Evolutionary conservation across 2,329 filamentous ascomycete species (phyloP).

Genomic region (Myriosclerotinia duriaeana): DNA sequence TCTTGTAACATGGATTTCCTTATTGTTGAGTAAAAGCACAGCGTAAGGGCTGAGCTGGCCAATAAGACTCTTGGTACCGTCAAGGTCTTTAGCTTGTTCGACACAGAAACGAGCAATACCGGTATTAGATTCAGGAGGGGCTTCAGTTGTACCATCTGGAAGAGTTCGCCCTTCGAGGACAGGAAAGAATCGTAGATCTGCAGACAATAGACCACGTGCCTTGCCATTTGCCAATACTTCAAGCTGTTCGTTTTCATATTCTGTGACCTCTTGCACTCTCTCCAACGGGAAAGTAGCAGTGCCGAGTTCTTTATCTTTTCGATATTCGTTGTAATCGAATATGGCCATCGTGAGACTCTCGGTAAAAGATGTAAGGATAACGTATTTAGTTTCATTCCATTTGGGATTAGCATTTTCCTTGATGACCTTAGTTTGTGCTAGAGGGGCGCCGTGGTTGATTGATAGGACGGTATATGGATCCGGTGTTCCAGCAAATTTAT

Average conservation of each 20-base stretch:
- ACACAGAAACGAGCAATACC: constrained; percentile 92
- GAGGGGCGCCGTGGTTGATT: constrained; percentile 75
- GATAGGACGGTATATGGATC: constrained; percentile 88
- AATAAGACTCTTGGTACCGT: constrained; percentile 86
- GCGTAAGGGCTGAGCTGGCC: constrained; percentile 91
- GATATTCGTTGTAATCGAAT: constrained; percentile 91
- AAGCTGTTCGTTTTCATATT: constrained; percentile 80
- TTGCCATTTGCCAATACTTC: constrained; percentile 85
- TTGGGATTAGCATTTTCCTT: constrained; percentile 81
- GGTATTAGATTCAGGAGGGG: constrained; percentile 84
- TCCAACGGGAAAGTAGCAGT: constrained; percentile 83
- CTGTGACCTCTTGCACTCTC: constrained; percentile 70
- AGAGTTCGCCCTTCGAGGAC: constrained; percentile 72
- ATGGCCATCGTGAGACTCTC: constrained; percentile 82
- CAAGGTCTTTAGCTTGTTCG: constrained; percentile 94
- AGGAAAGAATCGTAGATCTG: constrained; percentile 92
- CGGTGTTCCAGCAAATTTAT: constrained; percentile 87
- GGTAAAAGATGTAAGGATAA: constrained; percentile 88
- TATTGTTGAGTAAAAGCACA: constrained; percentile 82
- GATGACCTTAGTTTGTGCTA: constrained; percentile 86
- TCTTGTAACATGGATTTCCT: constrained; percentile 83
- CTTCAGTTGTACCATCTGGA: constrained; percentile 74
- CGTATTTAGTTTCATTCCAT: constrained; percentile 96
- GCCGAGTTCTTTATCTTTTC: constrained; percentile 95
- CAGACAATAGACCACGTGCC: constrained; percentile 73